Evolutionary conservation across 345 rosid genomes (phyloP).

Genomic region (Punica granatum): DNA sequence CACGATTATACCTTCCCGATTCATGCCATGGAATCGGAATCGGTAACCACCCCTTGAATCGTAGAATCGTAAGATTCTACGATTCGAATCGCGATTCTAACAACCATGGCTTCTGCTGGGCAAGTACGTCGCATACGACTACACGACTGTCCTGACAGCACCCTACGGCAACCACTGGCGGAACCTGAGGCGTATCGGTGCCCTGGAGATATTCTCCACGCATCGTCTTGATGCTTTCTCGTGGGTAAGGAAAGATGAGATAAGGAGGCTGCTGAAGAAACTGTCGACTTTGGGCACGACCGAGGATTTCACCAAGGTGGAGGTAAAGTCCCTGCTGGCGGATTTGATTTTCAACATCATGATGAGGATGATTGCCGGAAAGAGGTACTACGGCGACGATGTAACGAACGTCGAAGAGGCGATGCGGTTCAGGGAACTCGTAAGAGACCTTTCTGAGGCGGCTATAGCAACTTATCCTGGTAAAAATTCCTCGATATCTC

Average conservation of each 20-base stretch:
- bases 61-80: too few species aligned
- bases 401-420: not conserved
- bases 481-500: not conserved
- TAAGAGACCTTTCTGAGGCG: not conserved
- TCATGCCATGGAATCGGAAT: too few species aligned
- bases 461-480: not conserved
- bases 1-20: too few species aligned
- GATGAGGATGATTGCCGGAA: slow-evolving; percentile 5
- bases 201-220: slow-evolving; percentile 34
- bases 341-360: not conserved
- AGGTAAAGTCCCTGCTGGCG: slow-evolving; percentile 25
- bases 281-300: slow-evolving; percentile 17
- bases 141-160: slow-evolving; percentile 19
- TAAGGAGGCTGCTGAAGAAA: slow-evolving; percentile 4
- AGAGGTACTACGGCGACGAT: slow-evolving; percentile 3
- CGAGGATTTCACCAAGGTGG: slow-evolving; percentile 6
- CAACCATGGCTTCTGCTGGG: slow-evolving; percentile 1
- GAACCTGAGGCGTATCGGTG: slow-evolving; percentile 31
- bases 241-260: slow-evolving; percentile 26
- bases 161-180: slow-evolving; percentile 44
- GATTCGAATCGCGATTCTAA: too few species aligned
- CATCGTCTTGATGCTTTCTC: slow-evolving; percentile 17
- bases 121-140: slow-evolving; percentile 19
- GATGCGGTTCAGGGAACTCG: not conserved
- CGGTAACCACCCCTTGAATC: too few species aligned